Percentiles rank a stretch among this genome's conserved stretches.
Conservation (phyloP, 2,329 filamentous ascomycete genomes). For the Arthroderma sp. region DNA sequence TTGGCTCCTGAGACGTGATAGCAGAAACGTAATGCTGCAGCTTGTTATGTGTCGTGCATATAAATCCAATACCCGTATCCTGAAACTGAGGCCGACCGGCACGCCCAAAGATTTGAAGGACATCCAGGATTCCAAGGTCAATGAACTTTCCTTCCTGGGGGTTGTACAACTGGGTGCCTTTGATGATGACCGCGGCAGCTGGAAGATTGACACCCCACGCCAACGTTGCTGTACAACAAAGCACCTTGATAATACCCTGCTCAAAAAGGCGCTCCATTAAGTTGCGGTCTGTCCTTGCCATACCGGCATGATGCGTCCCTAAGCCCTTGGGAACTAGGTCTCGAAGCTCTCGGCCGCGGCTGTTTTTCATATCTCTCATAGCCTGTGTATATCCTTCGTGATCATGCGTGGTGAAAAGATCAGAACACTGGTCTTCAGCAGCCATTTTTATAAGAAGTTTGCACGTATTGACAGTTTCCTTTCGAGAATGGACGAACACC, state of each 20-base stretch:
- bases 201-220: constrained; percentile 99
- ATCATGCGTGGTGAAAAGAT: constrained; percentile 67
- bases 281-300: constrained; percentile 88
- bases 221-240: constrained; percentile 94
- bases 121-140: constrained; percentile 89
- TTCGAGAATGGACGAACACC: constrained; percentile 96
- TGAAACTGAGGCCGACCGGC: constrained; percentile 96
- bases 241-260: constrained; percentile 86
- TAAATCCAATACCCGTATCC: constrained; percentile 95
- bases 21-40: constrained; percentile 81
- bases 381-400: constrained; percentile 73
- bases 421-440: constrained; percentile 60
- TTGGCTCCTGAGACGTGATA: constrained; percentile 89
- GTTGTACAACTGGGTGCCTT: constrained; percentile 94
- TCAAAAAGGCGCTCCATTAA: constrained; percentile 86
- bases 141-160: constrained; percentile 93
- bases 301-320: constrained; percentile 91
- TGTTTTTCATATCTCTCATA: constrained; percentile 70
- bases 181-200: constrained; percentile 92
- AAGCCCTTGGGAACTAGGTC: constrained; percentile 84
- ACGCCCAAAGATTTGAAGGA: constrained; percentile 95
- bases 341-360: constrained; percentile 72
- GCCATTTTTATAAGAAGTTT: constrained; percentile 79
- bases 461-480: constrained; percentile 83
- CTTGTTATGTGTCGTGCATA: constrained; percentile 92